Base-by-base conservation (phyloP, 23 red algal species). In the Gracilariopsis chorda region DNA sequence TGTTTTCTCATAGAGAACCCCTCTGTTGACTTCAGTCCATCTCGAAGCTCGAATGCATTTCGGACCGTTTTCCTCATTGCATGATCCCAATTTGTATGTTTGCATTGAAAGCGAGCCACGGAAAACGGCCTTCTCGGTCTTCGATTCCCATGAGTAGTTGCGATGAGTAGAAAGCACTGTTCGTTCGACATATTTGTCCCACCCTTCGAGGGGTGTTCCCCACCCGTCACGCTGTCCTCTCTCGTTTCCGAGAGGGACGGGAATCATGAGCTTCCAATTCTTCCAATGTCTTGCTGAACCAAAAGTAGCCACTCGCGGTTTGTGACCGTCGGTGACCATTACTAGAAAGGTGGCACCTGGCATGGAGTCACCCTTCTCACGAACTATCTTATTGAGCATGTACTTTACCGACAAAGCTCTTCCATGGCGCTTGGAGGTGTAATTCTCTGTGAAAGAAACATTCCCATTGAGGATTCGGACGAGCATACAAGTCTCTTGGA, bases 91-190 rank as follows among this genome's bases (percentile, higher is more conserved):
- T 13, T 61, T 84, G 32, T 93, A 77, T 0, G 78, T 77, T 48
- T 86, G 90, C 90, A 93, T 93, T 11, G 46, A 27, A 40, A 93
- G 70, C 5, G 61, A 40, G 13, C 90, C 90, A 16, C 90, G 90
- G 36, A 93, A 93, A 6, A 93, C 46, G 3, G 51, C 90, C 21
- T 64, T 72, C 16, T 73, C 48, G 16, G 37, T 21, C 34, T 93
- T 93, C 34, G 39, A 53, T 13, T 93, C 68, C 90, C 90, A 93
- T 33, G 80, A 57, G 48, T 93, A 93, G 49, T 83, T 74, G 1
- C 10, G 20, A 20, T 77, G 69, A 8, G 47, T 93, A 14, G 48
- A 42, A 13, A 64, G 29, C 25, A 86, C 47, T 13, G 56, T 53
- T 32, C 19, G 24, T 1, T 83, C 72, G 21, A 86, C 73, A 51